Evolutionary conservation across 129 eudicot genomes (phyloP).

Genomic region (Pulicaria dysenterica): DNA sequence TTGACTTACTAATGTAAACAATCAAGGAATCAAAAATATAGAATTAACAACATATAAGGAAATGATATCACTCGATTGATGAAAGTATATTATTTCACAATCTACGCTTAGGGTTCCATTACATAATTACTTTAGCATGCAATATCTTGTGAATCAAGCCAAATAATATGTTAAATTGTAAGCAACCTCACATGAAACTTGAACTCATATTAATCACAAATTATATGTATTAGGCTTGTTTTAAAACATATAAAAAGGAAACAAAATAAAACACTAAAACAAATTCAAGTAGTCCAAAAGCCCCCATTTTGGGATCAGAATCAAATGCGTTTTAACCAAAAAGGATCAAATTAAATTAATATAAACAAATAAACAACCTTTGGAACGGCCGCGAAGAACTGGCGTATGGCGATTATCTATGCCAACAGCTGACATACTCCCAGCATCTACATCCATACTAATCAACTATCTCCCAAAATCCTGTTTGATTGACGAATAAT

Average conservation of each 20-base stretch:
- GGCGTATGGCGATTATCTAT: constrained; percentile 28
- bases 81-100: background rate
- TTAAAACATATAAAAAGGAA: no score
- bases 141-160: background rate
- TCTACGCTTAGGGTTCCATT: background rate
- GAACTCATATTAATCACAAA: background rate
- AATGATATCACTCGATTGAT: background rate
- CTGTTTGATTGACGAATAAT: background rate
- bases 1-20: background rate
- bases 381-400: constrained; percentile 37
- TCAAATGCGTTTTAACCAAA: background rate
- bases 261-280: no score
- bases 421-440: constrained; percentile 15
- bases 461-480: constrained; percentile 27
- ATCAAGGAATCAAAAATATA: background rate
- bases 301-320: background rate
- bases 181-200: background rate
- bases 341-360: background rate
- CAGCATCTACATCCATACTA: constrained; percentile 43
- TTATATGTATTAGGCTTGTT: background rate
- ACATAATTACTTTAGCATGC: constrained; percentile 11
- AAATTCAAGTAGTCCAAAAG: no score
- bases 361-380: constrained; percentile 22
- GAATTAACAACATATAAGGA: background rate
- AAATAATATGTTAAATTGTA: no score